These are phyloP conservation scores for Penicillium argentinense DNA, from an alignment of 495 filamentous ascomycete genomes.

Conservation along the genomic window DNA sequence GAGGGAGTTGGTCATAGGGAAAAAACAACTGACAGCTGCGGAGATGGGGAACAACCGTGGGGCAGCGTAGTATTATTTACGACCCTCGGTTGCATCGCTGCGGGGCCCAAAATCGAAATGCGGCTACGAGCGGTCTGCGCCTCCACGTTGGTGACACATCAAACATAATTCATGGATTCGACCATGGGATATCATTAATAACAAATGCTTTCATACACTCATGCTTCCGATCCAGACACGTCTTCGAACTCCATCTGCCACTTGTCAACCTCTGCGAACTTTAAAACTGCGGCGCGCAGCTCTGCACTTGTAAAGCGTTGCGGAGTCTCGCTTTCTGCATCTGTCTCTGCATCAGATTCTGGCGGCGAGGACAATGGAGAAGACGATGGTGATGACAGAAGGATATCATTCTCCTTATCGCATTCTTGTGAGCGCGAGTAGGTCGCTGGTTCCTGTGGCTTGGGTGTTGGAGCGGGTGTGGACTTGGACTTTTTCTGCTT, in stretches of 20 bases:
- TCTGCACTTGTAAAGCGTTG: conserved; percentile 36
- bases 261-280: conserved; percentile 68
- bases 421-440: conserved; percentile 16
- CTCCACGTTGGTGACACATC: background rate
- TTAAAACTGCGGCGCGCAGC: conserved; percentile 40
- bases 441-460: conserved; percentile 1
- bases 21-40: background rate
- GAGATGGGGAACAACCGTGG: conserved; percentile 1
- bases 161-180: conserved; percentile 2
- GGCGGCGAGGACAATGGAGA: conserved; percentile 42
- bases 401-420: conserved; percentile 34
- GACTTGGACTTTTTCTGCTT: conserved; percentile 11
- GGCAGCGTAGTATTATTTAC: conserved; percentile 1
- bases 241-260: conserved; percentile 77
- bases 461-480: conserved; percentile 4
- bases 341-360: conserved; percentile 25
- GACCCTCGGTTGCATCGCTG: conserved; percentile 13
- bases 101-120: conserved; percentile 9
- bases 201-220: background rate
- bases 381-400: conserved; percentile 35
- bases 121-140: conserved; percentile 8
- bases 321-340: conserved; percentile 12
- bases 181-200: background rate
- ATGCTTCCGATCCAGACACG: conserved; percentile 33
- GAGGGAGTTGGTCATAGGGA: background rate